Evolutionary conservation across 441 rosid genomes (phyloP), one percentile per base, ranked within the genome.

Genomic region (Erysimum cheiri): DNA sequence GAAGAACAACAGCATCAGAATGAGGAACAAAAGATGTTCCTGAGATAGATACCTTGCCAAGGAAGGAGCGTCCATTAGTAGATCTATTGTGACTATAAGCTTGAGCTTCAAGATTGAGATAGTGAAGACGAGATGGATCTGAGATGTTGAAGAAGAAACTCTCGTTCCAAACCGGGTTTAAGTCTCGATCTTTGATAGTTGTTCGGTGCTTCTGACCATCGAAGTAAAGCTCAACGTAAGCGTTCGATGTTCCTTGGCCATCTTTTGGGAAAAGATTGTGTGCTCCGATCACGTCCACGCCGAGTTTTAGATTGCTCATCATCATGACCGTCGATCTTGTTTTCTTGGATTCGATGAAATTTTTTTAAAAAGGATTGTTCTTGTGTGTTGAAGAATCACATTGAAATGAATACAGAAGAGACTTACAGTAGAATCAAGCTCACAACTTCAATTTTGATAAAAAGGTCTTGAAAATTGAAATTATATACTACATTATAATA

Each of bases 101-200:
- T 55, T 81, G 86, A 41, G 85, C 94, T 46, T 92, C 99, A 60
- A 92, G 92, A 5, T 82, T 78, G n/a, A 86, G 91, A 68, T 87
- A 81, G 32, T 84, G 93, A 32, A 94, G 91, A 63, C 84, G 87
- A 68, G 97, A 76, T 59, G 97, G 91, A 64, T 94, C 94, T 19
- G 96, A 78, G 28, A 94, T 87, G 79, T 94, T 92, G 87, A 94
- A 94, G 86, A 83, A 88, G 85, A 92, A 90, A 77, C 94, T 92
- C 87, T 92, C 99, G 32, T 92, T 85, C 99, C 99, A 94, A 58
- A 94, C 90, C 3, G 99, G 99, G 78, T 80, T 88, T 50, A 94
- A 89, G 82, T 90, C 97, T 78, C 84, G 84, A 55, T 94, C 96
- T 77, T 94, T 94, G 72, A 90, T 80, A 12, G 97, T 92, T 66